Evolutionary conservation across 208 protist genomes (phyloP), one percentile per base, ranked within the genome.

Genomic region (Crithidia sp.): DNA sequence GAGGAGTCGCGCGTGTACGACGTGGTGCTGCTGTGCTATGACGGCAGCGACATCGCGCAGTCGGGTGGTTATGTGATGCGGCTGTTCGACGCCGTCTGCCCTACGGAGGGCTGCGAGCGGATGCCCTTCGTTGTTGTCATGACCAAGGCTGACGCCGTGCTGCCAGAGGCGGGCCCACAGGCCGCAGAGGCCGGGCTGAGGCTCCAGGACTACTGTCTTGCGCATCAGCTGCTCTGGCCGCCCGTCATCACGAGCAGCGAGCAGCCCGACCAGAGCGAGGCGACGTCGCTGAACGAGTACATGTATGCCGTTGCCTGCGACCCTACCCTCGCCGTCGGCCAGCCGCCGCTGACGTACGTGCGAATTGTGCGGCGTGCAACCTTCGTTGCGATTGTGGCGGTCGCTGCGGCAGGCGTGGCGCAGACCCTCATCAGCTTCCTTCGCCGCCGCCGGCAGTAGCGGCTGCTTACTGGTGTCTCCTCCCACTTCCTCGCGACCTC

Each of bases 51-150:
- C 58, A 61, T 84, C 7, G 65, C 59, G 3, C 45, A 74, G 44
- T 92, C 79, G 36, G 75, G 60, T 10, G 64, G 41, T 3, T 88
- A 85, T 43, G 50, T 92, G 19, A 91, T 89, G 67, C 52, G 66
- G 4, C 66, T 88, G 28, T 93, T 85, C 72, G 53, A 79, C 13
- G 43, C 58, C 10, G 79, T 77, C 19, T 71, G 76, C 55, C 47
- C 65, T 0, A 63, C 68, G 47, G 58, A 83, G 10, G 56, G 56
- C 3, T 84, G 77, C 54, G 40, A 47, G 50, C 62, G 59, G 55
- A 63, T 93, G 61, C 91, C 93, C 0, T 93, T 91, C 74, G 60
- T 97, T 13, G 60, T 97, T n/a, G 88, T 95, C 13, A 86, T 88
- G 80, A 97, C 90, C 36, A 95, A 95, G 74, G 74, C 77, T 0